These are phyloP conservation scores for Emmonsiellopsis sp. DNA, from an alignment of 2,329 filamentous ascomycete species.

Conservation along the genomic window DNA sequence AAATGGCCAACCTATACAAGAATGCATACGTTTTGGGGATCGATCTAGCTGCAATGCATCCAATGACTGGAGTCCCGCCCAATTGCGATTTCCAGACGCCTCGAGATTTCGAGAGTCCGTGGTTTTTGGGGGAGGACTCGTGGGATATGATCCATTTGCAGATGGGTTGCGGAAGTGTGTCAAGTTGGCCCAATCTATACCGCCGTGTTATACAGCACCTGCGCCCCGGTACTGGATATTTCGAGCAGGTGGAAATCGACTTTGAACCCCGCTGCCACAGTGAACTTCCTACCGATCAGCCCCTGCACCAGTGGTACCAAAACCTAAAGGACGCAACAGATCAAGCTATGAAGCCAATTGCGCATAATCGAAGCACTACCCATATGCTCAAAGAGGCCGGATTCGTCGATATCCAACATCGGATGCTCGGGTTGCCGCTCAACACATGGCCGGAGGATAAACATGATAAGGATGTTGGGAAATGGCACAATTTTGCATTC, in stretches of 20 bases:
- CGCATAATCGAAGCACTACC: constrained; percentile 50
- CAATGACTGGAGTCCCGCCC: constrained; percentile 54
- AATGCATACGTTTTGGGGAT: constrained; percentile 51
- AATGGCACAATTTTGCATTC: constrained; percentile 76
- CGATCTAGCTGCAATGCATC: constrained; percentile 55
- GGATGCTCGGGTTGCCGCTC: constrained; percentile 58
- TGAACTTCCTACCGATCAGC: constrained; percentile 29
- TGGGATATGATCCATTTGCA: constrained; percentile 81
- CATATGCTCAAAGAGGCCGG: constrained; percentile 58
- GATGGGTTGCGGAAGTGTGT: constrained; percentile 67
- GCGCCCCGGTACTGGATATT: constrained; percentile 60
- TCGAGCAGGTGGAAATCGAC: constrained; percentile 89
- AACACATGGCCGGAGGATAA: constrained; percentile 62
- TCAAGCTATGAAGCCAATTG: constrained; percentile 54
- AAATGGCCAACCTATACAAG: constrained; percentile 63
- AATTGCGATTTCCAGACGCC: constrained; percentile 58
- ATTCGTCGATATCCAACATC: constrained; percentile 69
- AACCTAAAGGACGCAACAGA: constrained; percentile 60
- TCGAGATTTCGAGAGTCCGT: constrained; percentile 69
- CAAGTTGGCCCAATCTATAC: constrained; percentile 67
- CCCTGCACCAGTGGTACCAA: constrained; percentile 59
- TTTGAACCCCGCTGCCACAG: constrained; percentile 61
- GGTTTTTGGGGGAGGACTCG: constrained; percentile 56
- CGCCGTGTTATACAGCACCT: constrained; percentile 63
- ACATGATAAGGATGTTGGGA: constrained; percentile 57